Conservation (phyloP, 192 early-diverging fungal species). For the Podila horticola region DNA sequence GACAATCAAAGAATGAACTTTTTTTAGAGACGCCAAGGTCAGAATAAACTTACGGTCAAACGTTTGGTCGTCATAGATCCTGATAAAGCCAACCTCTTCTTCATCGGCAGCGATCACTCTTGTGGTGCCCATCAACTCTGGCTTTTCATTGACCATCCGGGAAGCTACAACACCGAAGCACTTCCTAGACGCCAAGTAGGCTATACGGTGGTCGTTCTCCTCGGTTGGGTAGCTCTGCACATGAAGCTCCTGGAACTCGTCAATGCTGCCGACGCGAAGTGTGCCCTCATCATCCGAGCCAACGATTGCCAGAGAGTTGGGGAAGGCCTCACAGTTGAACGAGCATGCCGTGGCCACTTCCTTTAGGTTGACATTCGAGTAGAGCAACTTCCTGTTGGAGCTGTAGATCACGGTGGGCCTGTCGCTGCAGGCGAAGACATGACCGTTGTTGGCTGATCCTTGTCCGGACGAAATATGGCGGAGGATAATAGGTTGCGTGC, state of each 20-base stretch:
- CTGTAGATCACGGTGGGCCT: constrained; percentile 83
- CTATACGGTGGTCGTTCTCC: constrained; percentile 78
- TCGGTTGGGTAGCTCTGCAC: constrained; percentile 70
- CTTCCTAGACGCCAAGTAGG: constrained; percentile 60
- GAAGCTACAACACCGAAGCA: constrained; percentile 75
- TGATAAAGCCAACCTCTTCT: constrained; percentile 56
- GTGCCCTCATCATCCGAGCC: constrained; percentile 58
- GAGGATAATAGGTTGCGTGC: constrained; percentile 79
- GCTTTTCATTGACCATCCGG: constrained; percentile 35
- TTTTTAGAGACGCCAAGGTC: no score
- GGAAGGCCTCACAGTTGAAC: constrained; percentile 63
- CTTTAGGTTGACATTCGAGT: constrained; percentile 83
- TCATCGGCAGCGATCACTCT: constrained; percentile 30
- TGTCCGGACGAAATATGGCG: constrained; percentile 25
- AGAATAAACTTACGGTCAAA: constrained; percentile 70
- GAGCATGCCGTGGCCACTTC: constrained; percentile 72
- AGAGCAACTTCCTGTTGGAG: constrained; percentile 75
- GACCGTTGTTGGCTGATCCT: not conserved
- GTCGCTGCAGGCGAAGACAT: constrained; percentile 87
- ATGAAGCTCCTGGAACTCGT: constrained; percentile 89
- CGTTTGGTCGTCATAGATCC: constrained; percentile 75
- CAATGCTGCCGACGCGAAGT: constrained; percentile 79
- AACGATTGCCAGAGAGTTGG: constrained; percentile 69
- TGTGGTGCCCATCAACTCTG: constrained; percentile 24
- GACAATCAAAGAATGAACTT: no score